Base-by-base conservation (phyloP, 257 asterid genomes). In the Pogostemon cablin region DNA sequence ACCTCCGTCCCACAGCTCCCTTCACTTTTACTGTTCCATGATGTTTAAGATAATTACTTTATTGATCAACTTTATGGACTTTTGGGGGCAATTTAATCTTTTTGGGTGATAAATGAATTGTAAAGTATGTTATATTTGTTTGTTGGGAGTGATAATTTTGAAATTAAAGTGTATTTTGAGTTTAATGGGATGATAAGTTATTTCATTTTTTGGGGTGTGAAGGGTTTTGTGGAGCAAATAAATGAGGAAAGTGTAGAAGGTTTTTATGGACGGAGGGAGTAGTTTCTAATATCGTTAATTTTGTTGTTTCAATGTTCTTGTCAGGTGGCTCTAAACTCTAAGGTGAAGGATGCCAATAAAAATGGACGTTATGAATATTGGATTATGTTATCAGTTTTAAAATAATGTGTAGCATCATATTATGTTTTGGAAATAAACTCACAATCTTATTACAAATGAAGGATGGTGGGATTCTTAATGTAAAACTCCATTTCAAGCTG, bases 401-500 rank as follows among this genome's bases (percentile, higher is more conserved):
- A 63, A 48, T 52, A 62, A 32, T 73, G 53, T 60, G 49, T 66
- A 48, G 60, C 59, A 64, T 63, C 63, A 37, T 20, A 57, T 67
- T 44, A 34, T 42, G 25, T 43, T 69, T 52, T 34, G 43, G 2
- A 20, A 44, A 57, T 20, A 53, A 69, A 11, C 5, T 34, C 8
- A 3, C 6, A 41, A 48, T 47, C 62, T 47, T 60, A 58, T 60
- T 2, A 48, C 41, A 35, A 37, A 25, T 37, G 61, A 9, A 38
- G 9, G 62, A 39, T 8, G 46, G 43, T 55, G 5, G 37, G 25
- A 50, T 62, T 38, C 48, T 1, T 50, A 53, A 4, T 57, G 15
- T 32, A n/a, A 25, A 25, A 42, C 12, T 54, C 34, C 47, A 42
- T 60, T 72, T 72, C 38, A n/a, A 53, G 50, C 72, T 54, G 67